Evolutionary conservation across 2,329 filamentous ascomycete species (phyloP).

Genomic region (Pseudogymnoascus sp.): DNA sequence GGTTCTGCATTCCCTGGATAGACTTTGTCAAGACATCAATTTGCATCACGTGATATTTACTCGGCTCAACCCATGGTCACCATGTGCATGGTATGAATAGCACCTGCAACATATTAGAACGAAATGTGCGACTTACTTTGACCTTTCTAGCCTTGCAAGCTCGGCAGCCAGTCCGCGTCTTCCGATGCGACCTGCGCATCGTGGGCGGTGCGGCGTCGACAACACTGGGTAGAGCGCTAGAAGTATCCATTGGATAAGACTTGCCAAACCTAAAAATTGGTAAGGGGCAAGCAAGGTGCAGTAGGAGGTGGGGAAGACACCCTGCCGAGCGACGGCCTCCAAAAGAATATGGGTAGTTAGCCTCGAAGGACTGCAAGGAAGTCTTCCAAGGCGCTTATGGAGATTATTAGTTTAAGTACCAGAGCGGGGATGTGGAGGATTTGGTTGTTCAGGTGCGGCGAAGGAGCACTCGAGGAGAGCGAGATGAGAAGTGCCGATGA

Average conservation of each 20-base stretch:
- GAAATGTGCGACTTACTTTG: constrained; percentile 26
- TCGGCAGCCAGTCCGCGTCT: constrained; percentile 33
- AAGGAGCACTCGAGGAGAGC: not conserved
- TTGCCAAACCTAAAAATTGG: not conserved
- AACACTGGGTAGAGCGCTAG: not conserved
- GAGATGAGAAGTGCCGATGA: not conserved
- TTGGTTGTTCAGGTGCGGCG: not conserved
- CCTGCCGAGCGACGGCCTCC: not conserved
- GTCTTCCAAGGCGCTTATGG: not conserved
- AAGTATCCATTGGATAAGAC: not conserved
- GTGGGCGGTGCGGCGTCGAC: not conserved
- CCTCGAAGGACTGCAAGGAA: not conserved
- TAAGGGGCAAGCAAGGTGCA: not conserved
- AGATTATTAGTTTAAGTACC: not conserved
- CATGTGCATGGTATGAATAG: not conserved
- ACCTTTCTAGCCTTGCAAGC: constrained; percentile 35
- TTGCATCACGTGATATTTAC: not conserved
- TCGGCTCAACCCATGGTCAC: not conserved
- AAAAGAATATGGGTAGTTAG: not conserved
- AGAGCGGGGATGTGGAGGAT: not conserved
- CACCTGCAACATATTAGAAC: not conserved
- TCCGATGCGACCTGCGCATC: constrained; percentile 23
- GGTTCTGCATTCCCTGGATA: not conserved
- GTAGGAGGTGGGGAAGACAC: not conserved
- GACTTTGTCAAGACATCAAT: no score